Base-by-base conservation (phyloP, 768 basidiomycete genomes). In the Pisolithus orientalis region DNA sequence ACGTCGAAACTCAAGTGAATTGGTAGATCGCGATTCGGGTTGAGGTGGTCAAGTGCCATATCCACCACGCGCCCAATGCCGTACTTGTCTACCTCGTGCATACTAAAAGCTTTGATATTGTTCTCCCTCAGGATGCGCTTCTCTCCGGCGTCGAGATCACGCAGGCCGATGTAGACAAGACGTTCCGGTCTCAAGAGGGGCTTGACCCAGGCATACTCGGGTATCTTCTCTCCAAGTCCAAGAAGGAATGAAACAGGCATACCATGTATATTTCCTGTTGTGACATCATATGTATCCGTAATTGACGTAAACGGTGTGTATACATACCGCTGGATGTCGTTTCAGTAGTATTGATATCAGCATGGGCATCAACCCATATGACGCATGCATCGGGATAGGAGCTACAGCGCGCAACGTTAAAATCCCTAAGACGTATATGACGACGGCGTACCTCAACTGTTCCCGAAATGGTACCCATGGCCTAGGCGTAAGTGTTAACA, bases 1-100 rank as follows among this genome's bases (percentile, higher is more conserved):
- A 98, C 94, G 66, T 99, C 96, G 67, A 97, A 99, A 66, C 89
- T 92, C 55, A 99, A 72, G 71, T 99, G 96, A 55, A 97, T 91
- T 17, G 96, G 96, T 34, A 75, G 73, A 57, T 88, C 79, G 59
- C 92, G 75, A 52, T 80, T 77, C 10, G 90, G 90, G 70, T 95
- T 96, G 59, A 98, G 89, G 67, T 91, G 81, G 67, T 97, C 90
- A 59, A 98, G 72, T 31, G 96, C 96, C 90, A 95, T 91, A 63
- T 98, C 91, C 46, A 98, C 86, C 52, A 98, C 93, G 63, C 84
- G 84, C 21, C 94, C 93, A 53, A 96, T 96, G 38, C 94, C 94
- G 62, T 90, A 85, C 65, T 76, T 81, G 21, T 88, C 88, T 55
- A 94, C 79, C 57, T 97, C 89, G 65, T 93, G 88, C 92, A 95